Base-by-base conservation (phyloP, 176 grass and related monocot genomes). In the Carex cristatella region DNA sequence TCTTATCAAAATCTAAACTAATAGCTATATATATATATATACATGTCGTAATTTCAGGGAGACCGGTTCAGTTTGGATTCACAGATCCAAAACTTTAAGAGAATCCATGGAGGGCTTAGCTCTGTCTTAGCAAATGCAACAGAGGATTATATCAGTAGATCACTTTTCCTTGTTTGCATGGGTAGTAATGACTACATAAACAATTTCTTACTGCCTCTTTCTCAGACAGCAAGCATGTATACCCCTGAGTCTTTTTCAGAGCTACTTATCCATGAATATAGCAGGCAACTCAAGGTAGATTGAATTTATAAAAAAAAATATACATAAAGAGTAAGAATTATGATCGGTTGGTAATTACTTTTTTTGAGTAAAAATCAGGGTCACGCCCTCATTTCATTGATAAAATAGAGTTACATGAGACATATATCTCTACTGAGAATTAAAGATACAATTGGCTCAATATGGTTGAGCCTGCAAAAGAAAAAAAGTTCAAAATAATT, bases 131-230 rank as follows among this genome's bases (percentile, higher is more conserved):
- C 69, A 66, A 89, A 82, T 49, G 67, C 32, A 65, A 89, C 78
- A 10, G 33, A 15, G 51, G 77, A 82, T 61, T 79, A 85, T n/a
- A 58, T 89, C 12, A 44, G 66, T 10, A 86, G 79, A 77, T 89
- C 83, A 16, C 0, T 89, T 19, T 86, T 89, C 59, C 74, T 82
- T 18, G 44, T 86, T 55, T 15, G 42, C 31, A 85, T 83, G 10
- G 88, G 88, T 30, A 73, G 67, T 27, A 89, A 89, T 82, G 88
- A 89, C 78, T 89, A 86, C 40, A 89, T 89, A 61, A 89, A 86
- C 60, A 89, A 89, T 71, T 89, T 59, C 30, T 86, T 89, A 66
- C 76, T 86, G 66, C 78, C 83, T 57, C n/a, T 86, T 31, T 56
- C 84, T 7, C 7, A 62, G 7, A 86, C 37, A 61, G 14, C 37